phyloP scores from a whole-genome alignment of 2,329 filamentous ascomycete genomes.

The Microcyclospora pomicola region DNA sequence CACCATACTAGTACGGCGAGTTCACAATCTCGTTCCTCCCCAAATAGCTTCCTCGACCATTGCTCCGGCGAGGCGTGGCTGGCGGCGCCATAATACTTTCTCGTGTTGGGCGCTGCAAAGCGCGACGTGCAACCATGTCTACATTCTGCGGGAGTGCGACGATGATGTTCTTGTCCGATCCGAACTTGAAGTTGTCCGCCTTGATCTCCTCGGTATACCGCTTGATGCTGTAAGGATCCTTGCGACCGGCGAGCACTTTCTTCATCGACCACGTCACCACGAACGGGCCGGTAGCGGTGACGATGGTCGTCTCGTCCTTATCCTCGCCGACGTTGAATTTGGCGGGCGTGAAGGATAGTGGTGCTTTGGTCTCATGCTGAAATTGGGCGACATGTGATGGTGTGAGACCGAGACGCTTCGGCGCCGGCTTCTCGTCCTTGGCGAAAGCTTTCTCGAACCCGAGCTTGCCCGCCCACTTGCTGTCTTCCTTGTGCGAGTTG shows the following conservation, averaged over 20 bases:
- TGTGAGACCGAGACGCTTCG: slow-evolving; percentile 73
- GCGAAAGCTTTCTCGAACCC: slow-evolving; percentile 90
- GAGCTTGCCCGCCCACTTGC: slow-evolving; percentile 96
- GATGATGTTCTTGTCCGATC: slow-evolving; percentile 94
- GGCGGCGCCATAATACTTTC: slow-evolving; percentile 68
- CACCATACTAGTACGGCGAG: slow-evolving; percentile 39
- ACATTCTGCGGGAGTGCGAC: slow-evolving; percentile 94
- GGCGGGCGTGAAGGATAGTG: slow-evolving; percentile 77
- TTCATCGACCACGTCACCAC: slow-evolving; percentile 93
- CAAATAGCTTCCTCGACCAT: slow-evolving; percentile 49
- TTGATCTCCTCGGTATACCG: slow-evolving; percentile 90
- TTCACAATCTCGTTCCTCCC: slow-evolving; percentile 76
- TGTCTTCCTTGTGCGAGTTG: slow-evolving; percentile 63
- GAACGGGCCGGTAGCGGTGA: slow-evolving; percentile 91
- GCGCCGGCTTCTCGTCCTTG: slow-evolving; percentile 86
- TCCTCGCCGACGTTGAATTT: slow-evolving; percentile 86
- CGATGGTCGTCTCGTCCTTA: slow-evolving; percentile 72
- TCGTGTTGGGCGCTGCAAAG: slow-evolving; percentile 73
- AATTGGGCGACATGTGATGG: slow-evolving; percentile 94
- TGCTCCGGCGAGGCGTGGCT: slow-evolving; percentile 23
- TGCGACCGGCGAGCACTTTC: slow-evolving; percentile 67
- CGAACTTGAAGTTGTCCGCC: slow-evolving; percentile 96
- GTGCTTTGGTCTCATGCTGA: slow-evolving; percentile 83
- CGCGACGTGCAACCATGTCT: slow-evolving; percentile 85
- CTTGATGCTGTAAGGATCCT: slow-evolving; percentile 92